Evolutionary conservation across 495 filamentous ascomycete genomes (phyloP), one percentile per base, ranked within the genome.

Genomic region (Talaromyces trachyspermus): DNA sequence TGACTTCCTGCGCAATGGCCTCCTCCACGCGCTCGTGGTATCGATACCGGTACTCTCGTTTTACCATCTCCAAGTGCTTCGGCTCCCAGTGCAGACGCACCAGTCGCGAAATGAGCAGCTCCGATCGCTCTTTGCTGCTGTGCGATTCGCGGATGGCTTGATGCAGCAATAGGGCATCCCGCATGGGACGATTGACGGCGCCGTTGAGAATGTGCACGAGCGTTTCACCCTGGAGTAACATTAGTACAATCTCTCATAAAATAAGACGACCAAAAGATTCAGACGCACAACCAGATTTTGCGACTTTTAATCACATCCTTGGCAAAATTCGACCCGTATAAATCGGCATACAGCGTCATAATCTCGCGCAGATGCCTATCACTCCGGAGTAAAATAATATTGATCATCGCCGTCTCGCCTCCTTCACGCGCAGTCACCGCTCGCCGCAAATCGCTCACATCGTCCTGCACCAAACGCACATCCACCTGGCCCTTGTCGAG

Each of bases 191-290:
- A 67, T 98, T 96, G 66, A 96, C 90, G 32, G 91, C 83, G 57
- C 94, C 92, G 66, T 95, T 95, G 59, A 98, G 85, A 51, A 97
- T 86, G 66, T 98, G 92, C 10, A 91, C 88, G 18, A 98, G 80
- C 15, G 92, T 80, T 68, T 98, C 92, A 38, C 92, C 92, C 92
- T 96, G 55, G 11, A n/a, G 29, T n/a, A 11, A 30, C 2, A 9
- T 38, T 35, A 36, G 22, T 11, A 14, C 15, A 15, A 25, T 17
- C 1, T 43, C 37, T 48, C 25, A 43, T 26, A 0, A 18, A 3
- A 5, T 25, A 30, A 43, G 50, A 26, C 43, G 15, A 33, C 25
- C 27, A 54, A 15, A 11, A 36, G 8, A 59, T 24, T n/a, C n/a
- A n/a, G n/a, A 82, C 87, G 52, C 78, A 95, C 90, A 24, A 95